phyloP scores from a whole-genome alignment of 495 filamentous ascomycete species.

The Xylaria flabelliformis region DNA sequence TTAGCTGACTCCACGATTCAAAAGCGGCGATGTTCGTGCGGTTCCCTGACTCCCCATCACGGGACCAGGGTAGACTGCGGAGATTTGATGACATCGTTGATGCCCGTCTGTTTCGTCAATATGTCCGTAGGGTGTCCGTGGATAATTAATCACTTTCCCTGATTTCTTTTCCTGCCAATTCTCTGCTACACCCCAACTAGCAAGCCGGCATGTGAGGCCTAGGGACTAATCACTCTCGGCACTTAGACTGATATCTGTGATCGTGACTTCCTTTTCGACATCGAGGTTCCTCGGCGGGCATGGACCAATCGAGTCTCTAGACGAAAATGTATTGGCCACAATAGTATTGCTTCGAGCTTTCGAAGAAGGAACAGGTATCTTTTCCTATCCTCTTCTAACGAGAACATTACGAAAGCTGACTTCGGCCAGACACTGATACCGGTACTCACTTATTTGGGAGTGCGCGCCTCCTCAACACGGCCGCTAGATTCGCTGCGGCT shows the following conservation, averaged over 20 bases:
- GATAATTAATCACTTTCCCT: not conserved
- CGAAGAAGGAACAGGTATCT: slow-evolving; percentile 35
- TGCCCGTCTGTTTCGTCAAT: slow-evolving; percentile 5
- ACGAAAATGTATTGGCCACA: slow-evolving; percentile 45
- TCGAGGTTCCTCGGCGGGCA: slow-evolving; percentile 40
- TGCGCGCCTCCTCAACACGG: slow-evolving; percentile 29
- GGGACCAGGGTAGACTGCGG: not conserved
- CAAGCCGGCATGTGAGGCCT: not conserved
- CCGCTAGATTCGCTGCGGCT: slow-evolving; percentile 28
- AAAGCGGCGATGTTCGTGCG: not conserved
- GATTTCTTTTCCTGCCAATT: not conserved
- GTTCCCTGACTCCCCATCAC: not conserved
- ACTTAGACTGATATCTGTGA: slow-evolving; percentile 5
- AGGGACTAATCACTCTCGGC: not conserved
- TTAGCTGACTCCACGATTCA: not conserved
- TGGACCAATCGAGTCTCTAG: slow-evolving; percentile 29
- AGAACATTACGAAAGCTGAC: slow-evolving; percentile 25
- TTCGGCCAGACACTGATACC: slow-evolving; percentile 32
- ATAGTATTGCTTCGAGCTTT: slow-evolving; percentile 45
- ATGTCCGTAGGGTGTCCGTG: not conserved
- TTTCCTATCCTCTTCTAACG: slow-evolving; percentile 21
- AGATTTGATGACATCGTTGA: not conserved
- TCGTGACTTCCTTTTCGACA: slow-evolving; percentile 36
- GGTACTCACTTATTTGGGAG: slow-evolving; percentile 20
- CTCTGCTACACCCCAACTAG: not conserved